Evolutionary conservation across 2,329 filamentous ascomycete species (phyloP).

Genomic region (Gyromitra esculenta): DNA sequence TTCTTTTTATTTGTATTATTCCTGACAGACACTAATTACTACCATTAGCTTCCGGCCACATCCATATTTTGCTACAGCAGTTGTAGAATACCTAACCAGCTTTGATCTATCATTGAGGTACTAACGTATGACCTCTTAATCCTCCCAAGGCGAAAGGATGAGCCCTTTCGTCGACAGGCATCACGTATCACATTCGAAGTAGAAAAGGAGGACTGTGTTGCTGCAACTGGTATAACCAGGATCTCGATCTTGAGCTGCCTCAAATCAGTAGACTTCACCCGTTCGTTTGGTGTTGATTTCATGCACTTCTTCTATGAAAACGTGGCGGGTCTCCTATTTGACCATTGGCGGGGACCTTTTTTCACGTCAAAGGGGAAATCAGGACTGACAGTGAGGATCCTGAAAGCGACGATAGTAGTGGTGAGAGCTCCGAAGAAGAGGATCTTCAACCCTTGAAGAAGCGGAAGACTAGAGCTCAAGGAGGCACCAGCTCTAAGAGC

Average conservation of each 20-base stretch:
- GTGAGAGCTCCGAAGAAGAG: too few relatives aligned
- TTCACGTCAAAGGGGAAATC: not conserved
- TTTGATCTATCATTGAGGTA: too few relatives aligned
- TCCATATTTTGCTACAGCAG: too few relatives aligned
- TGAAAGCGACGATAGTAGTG: too few relatives aligned
- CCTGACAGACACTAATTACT: too few relatives aligned
- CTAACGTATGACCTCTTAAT: not conserved
- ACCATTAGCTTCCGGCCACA: too few relatives aligned
- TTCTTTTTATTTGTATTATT: too few relatives aligned
- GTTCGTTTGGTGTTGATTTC: not conserved
- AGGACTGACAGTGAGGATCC: not conserved
- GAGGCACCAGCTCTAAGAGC: not conserved
- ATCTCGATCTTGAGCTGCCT: slow-evolving; percentile 15
- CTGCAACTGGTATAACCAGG: slow-evolving; percentile 6
- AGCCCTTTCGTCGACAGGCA: not conserved
- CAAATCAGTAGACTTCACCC: slow-evolving; percentile 7
- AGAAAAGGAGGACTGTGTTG: not conserved
- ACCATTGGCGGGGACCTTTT: not conserved
- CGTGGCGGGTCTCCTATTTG: not conserved
- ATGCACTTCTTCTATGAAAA: not conserved
- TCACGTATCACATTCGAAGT: not conserved
- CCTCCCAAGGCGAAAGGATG: not conserved
- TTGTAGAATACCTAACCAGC: too few relatives aligned
- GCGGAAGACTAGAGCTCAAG: too few relatives aligned
- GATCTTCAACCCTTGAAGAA: too few relatives aligned